Evolutionary conservation across 208 protist genomes (phyloP).

Genomic region (Leishmania arabica): DNA sequence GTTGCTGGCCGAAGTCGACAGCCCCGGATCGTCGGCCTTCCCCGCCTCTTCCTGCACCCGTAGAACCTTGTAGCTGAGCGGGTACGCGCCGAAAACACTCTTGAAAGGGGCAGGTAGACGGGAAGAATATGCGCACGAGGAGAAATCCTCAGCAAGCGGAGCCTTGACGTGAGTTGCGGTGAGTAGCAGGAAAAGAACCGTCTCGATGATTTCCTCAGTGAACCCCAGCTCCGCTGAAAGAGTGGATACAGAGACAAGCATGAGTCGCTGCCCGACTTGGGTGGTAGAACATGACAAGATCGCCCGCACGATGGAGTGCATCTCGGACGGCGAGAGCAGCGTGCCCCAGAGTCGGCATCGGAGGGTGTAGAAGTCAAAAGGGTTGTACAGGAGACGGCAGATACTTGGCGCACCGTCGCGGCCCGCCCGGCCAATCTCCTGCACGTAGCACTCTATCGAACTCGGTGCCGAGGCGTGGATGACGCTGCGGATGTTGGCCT

Average conservation of each 20-base stretch:
- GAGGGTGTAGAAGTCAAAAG: constrained; percentile 94
- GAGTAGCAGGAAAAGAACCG: constrained; percentile 76
- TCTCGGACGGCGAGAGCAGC: constrained; percentile 60
- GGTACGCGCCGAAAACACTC: constrained; percentile 44
- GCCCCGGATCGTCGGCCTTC: background rate
- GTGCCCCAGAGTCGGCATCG: constrained; percentile 73
- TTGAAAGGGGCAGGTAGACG: constrained; percentile 31
- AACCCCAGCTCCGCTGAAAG: constrained; percentile 67
- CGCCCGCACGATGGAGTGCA: constrained; percentile 46
- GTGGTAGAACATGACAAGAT: constrained; percentile 58
- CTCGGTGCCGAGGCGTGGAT: constrained; percentile 96
- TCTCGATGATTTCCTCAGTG: constrained; percentile 78
- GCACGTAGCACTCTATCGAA: constrained; percentile 97
- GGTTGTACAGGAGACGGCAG: constrained; percentile 90
- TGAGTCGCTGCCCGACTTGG: constrained; percentile 44
- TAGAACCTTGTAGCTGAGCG: constrained; percentile 52
- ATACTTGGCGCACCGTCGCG: constrained; percentile 88
- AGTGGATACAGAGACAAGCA: constrained; percentile 55
- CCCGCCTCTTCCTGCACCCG: constrained; percentile 7
- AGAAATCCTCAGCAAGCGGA: background rate
- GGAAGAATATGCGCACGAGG: too few species aligned
- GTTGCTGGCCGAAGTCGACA: background rate
- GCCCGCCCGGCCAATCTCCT: constrained; percentile 97
- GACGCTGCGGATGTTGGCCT: constrained; percentile 96
- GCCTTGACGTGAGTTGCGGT: background rate